phyloP scores from a whole-genome alignment of 225 moss, liverwort and hornwort genomes.

The Antitrichia curtipendula region DNA sequence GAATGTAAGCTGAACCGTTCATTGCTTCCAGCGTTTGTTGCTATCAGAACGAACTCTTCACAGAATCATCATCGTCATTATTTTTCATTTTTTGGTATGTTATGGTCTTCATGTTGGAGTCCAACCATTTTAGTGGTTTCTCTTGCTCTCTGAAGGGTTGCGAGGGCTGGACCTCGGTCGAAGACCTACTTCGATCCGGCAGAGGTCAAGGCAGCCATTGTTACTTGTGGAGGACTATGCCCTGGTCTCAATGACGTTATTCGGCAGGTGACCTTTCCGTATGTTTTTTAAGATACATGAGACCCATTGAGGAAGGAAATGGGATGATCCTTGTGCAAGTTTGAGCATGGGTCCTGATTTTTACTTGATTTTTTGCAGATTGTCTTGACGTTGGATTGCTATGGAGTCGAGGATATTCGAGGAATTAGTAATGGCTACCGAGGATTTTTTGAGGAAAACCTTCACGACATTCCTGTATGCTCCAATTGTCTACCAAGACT shows the following conservation, averaged over 20 bases:
- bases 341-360: neutral
- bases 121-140: neutral
- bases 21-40: neutral
- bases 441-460: conserved; percentile 69
- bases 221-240: conserved; percentile 91
- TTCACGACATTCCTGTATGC: conserved; percentile 65
- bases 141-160: conserved; percentile 39
- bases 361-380: conserved; percentile 35
- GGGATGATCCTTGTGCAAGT: neutral
- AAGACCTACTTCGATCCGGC: conserved; percentile 57
- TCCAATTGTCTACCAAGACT: neutral
- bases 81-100: neutral
- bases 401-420: conserved; percentile 75
- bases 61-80: neutral
- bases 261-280: conserved; percentile 45
- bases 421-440: conserved; percentile 85
- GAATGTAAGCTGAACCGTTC: neutral
- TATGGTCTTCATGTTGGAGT: neutral
- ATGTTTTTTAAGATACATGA: neutral
- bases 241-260: conserved; percentile 97
- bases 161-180: conserved; percentile 80
- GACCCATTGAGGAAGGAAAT: neutral
- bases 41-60: neutral
- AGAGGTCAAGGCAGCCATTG: conserved; percentile 81
- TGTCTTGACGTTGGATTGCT: conserved; percentile 84